A percentile compares a stretch with the other conserved stretches of the same genome.
These are phyloP conservation scores for Wickerhamomyces sp. DNA, from an alignment of 1,139 yeast species.

Conservation along the genomic window DNA sequence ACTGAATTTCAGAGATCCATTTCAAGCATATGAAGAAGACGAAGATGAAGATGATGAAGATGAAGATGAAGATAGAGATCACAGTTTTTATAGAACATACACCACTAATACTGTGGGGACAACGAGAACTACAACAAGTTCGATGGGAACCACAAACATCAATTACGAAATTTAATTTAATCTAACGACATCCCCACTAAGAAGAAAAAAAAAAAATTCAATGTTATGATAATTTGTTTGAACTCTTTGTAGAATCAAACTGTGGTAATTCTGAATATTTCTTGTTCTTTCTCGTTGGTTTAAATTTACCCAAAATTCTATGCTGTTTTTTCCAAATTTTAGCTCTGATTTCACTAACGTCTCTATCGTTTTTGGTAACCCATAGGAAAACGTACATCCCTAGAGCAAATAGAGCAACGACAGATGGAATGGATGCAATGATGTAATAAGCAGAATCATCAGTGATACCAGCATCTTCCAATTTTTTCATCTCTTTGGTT, in stretches of 20 bases:
- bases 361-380: slow-evolving; percentile 49
- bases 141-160: neutral
- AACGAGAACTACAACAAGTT: slow-evolving; percentile 4
- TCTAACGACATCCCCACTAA: too few species aligned
- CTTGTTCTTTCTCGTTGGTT: slow-evolving; percentile 32
- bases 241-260: slow-evolving; percentile 23
- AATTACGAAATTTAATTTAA: neutral
- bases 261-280: slow-evolving; percentile 36
- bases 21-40: slow-evolving; percentile 1
- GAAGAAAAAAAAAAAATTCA: too few species aligned
- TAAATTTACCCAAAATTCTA: slow-evolving; percentile 35
- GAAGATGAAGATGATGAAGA: neutral
- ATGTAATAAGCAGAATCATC: slow-evolving; percentile 63
- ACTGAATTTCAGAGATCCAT: neutral
- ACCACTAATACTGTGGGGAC: slow-evolving; percentile 5
- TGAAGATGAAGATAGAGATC: neutral
- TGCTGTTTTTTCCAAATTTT: slow-evolving; percentile 49
- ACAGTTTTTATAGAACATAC: slow-evolving; percentile 5
- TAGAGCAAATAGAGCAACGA: slow-evolving; percentile 54
- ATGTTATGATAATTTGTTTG: slow-evolving; percentile 23
- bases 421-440: slow-evolving; percentile 66
- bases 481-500: slow-evolving; percentile 47
- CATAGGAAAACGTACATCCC: slow-evolving; percentile 60
- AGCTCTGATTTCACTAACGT: slow-evolving; percentile 36
- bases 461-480: slow-evolving; percentile 52